These are phyloP conservation scores for Polyporus arcularius DNA, from an alignment of 768 basidiomycete species.

Conservation along the genomic window DNA sequence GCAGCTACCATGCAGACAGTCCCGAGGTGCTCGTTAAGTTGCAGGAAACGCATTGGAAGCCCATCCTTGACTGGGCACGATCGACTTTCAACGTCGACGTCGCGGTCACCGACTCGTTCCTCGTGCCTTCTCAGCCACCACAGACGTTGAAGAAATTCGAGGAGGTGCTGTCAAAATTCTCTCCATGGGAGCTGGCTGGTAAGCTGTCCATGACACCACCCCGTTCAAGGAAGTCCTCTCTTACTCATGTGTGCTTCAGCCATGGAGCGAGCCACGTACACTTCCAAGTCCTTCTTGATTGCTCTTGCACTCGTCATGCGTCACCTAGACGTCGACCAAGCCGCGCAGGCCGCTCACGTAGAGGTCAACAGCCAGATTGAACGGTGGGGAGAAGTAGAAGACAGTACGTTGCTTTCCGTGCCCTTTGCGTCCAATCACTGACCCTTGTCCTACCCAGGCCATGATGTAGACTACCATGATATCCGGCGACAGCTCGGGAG, in stretches of 20 bases:
- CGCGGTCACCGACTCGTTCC: constrained; percentile 67
- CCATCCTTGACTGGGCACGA: constrained; percentile 78
- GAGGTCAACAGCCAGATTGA: constrained; percentile 96
- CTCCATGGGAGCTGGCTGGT: constrained; percentile 92
- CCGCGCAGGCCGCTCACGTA: constrained; percentile 81
- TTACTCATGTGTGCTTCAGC: constrained; percentile 45
- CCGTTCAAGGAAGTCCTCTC: neutral
- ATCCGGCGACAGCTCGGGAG: constrained; percentile 84
- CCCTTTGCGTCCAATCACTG: neutral
- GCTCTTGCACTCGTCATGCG: constrained; percentile 81
- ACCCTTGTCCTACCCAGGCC: constrained; percentile 56
- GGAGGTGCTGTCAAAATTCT: constrained; percentile 58
- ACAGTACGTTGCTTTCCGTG: constrained; percentile 65
- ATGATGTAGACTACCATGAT: constrained; percentile 97
- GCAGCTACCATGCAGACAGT: constrained; percentile 80
- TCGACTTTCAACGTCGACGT: constrained; percentile 69
- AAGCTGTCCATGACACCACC: constrained; percentile 29
- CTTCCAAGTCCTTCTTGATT: constrained; percentile 90
- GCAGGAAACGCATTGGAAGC: constrained; percentile 86
- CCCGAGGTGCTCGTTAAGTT: constrained; percentile 75
- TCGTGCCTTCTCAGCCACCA: constrained; percentile 67
- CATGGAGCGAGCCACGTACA: constrained; percentile 87
- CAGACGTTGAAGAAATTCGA: constrained; percentile 65
- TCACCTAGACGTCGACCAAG: constrained; percentile 77
- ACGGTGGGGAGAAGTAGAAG: constrained; percentile 99